Conservation (phyloP, 1,284 basidiomycete genomes). For the Gomphus bonarii region DNA sequence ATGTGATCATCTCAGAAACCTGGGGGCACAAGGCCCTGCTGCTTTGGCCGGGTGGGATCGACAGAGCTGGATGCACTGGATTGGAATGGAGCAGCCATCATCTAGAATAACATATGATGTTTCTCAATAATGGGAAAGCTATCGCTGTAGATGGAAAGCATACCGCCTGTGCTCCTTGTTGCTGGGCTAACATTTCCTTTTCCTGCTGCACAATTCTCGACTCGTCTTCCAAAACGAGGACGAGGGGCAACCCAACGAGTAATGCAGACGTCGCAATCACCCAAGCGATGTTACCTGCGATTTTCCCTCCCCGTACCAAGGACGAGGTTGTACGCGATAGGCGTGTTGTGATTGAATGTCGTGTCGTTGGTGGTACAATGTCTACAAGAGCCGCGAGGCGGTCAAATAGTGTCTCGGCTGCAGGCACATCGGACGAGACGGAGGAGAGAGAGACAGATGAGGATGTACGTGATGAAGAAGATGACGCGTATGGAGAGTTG, state of each 20-base stretch:
- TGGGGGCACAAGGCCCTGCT: slow-evolving; percentile 64
- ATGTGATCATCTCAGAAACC: slow-evolving; percentile 46
- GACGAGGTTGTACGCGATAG: slow-evolving; percentile 52
- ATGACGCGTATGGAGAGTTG: slow-evolving; percentile 58
- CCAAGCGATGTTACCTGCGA: slow-evolving; percentile 88
- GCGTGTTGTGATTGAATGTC: slow-evolving; percentile 60
- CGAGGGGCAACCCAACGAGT: slow-evolving; percentile 87
- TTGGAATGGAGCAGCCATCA: slow-evolving; percentile 49
- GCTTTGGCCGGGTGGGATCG: slow-evolving; percentile 29
- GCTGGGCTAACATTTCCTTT: slow-evolving; percentile 89
- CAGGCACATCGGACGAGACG: slow-evolving; percentile 52
- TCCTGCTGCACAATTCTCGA: slow-evolving; percentile 91
- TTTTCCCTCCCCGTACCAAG: slow-evolving; percentile 54
- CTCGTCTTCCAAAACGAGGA: slow-evolving; percentile 92
- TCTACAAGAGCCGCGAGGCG: slow-evolving; percentile 87
- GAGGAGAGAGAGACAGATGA: slow-evolving; percentile 70
- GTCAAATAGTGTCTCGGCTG: slow-evolving; percentile 80
- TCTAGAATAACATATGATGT: slow-evolving; percentile 30
- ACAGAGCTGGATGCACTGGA: slow-evolving; percentile 23
- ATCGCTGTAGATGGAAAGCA: slow-evolving; percentile 19
- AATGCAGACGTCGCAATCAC: slow-evolving; percentile 89
- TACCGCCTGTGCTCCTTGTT: slow-evolving; percentile 86
- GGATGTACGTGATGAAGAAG: slow-evolving; percentile 52
- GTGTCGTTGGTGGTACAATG: slow-evolving; percentile 87
- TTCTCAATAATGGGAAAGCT: too few relatives aligned